phyloP scores from a whole-genome alignment of 768 basidiomycete species.

The Lactarius evosmus region DNA sequence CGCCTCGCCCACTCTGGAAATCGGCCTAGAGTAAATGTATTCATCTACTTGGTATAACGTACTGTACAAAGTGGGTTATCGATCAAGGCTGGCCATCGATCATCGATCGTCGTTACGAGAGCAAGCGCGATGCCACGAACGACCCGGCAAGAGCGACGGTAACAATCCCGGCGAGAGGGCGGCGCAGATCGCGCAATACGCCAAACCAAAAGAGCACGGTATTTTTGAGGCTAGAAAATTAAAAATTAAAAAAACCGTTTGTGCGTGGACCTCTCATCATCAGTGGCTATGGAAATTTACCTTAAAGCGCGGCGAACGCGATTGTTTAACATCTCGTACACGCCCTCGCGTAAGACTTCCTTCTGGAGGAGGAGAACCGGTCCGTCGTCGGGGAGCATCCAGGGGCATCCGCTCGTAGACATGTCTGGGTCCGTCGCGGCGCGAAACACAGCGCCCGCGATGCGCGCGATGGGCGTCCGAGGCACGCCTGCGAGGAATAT shows the following conservation, averaged over 20 bases:
- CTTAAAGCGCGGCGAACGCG: conserved; percentile 10
- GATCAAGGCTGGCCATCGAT: background rate
- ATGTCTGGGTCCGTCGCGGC: conserved; percentile 47
- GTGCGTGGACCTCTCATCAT: background rate
- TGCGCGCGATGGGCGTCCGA: conserved; percentile 43
- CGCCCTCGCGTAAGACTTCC: conserved; percentile 48
- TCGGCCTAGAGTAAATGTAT: too few species aligned
- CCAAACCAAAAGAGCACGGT: conserved; percentile 7
- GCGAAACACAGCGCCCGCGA: conserved; percentile 52
- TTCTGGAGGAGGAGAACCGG: conserved; percentile 46
- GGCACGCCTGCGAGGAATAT: conserved; percentile 50
- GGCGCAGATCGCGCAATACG: background rate
- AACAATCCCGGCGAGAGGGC: background rate
- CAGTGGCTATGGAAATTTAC: background rate
- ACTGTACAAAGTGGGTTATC: background rate
- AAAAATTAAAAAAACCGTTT: too few species aligned
- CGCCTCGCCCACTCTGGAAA: background rate
- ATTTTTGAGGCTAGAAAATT: background rate
- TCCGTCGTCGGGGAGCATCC: conserved; percentile 49
- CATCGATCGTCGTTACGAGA: background rate
- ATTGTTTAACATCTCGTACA: conserved; percentile 49
- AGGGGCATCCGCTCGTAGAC: conserved; percentile 45
- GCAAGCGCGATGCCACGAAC: background rate
- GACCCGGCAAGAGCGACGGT: background rate
- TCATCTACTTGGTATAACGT: too few species aligned